Percentiles rank a stretch among this genome's conserved stretches.
phyloP scores from a whole-genome alignment of 129 eudicot genomes.

The Arctium minus region DNA sequence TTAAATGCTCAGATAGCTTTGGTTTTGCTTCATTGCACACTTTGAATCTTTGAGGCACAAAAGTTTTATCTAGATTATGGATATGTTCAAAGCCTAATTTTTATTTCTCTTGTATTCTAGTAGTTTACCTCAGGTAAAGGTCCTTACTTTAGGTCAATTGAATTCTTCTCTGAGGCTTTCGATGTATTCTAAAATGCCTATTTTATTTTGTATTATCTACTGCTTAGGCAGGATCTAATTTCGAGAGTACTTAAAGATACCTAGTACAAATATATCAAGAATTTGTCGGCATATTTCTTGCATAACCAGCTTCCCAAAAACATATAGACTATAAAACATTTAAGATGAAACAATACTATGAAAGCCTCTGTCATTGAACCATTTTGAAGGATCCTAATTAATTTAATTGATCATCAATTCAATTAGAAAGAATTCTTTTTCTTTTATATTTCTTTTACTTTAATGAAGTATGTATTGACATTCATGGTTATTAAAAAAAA shows the following conservation, averaged over 20 bases:
- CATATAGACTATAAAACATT: background rate
- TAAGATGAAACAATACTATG: background rate
- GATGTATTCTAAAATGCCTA: background rate
- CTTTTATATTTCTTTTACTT: background rate
- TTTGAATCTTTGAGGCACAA: background rate
- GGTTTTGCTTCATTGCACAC: background rate
- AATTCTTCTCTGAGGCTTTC: background rate
- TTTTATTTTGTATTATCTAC: background rate
- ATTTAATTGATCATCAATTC: background rate
- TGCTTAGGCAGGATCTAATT: background rate
- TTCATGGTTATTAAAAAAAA: background rate
- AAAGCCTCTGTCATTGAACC: constrained; percentile 13
- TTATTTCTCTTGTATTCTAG: background rate
- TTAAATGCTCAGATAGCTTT: constrained; percentile 2
- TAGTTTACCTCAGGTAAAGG: background rate
- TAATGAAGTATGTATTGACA: background rate
- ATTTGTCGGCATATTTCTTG: background rate
- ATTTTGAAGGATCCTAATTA: constrained; percentile 5
- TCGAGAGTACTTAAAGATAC: background rate
- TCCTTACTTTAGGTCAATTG: background rate
- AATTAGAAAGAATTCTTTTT: background rate
- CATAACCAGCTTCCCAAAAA: background rate
- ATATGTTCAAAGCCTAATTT: background rate
- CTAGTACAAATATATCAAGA: background rate
- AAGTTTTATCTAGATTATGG: background rate